Base-by-base conservation (phyloP, 2,329 filamentous ascomycete species). In the Plectosphaerella sp. region DNA sequence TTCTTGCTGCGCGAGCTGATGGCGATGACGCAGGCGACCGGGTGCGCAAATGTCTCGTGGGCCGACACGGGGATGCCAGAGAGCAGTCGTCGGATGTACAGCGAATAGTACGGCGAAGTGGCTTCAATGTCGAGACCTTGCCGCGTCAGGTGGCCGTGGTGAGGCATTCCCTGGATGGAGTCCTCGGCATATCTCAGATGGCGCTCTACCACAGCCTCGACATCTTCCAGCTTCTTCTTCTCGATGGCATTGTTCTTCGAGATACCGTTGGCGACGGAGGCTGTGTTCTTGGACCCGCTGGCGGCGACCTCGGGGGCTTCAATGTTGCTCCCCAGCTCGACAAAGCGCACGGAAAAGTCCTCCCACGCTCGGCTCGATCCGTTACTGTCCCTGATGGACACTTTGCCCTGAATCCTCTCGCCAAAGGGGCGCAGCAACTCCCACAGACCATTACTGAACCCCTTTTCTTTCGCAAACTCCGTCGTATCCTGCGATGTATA, bases 21-120 rank as follows among this genome's bases (percentile, higher is more conserved):
- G 24, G 91, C 91, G 66, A 97, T 93, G 41, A 99, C 84, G 63
- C 91, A 93, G 6, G 93, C 92, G 20, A 97, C 93, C 1, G 95
- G 94, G 66, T 99, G 94, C 5, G 88, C 83, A 69, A 97, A 96
- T 0, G 94, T 94, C 71, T 99, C 94, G 61, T 97, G 91, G 1
- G 91, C 85, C 4, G 87, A 83, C 45, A 95, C 73, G 1, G 89
- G 83, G 41, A 93, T 74, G 14, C 88, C 87, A 1, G 91, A 96
- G 9, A 99, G 73, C 39, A 99, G 68, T 48, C 92, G 84, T 28
- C 91, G 84, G 46, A 99, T 71, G 65, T 96, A 97, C 8, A 96
- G 72, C 36, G 87, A 83, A 69, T 96, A 96, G 66, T 96, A 91
- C 1, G 89, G 87, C 11, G 89, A 92, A 1, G 86, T 80, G 12